These are phyloP conservation scores for Diatrype stigma DNA, from an alignment of 2,329 filamentous ascomycete genomes.

Conservation along the genomic window DNA sequence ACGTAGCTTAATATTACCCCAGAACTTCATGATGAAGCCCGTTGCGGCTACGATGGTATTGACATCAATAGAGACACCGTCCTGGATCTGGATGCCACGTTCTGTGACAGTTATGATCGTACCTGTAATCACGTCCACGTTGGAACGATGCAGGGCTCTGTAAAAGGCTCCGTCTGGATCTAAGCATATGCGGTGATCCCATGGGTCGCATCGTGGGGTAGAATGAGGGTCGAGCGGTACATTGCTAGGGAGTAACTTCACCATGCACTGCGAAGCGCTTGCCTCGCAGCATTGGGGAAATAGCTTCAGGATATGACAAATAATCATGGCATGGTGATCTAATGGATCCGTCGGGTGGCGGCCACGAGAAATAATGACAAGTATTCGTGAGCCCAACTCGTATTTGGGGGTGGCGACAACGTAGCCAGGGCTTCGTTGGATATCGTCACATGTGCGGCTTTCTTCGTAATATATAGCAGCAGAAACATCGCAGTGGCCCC, in stretches of 20 bases:
- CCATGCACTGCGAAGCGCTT: too few relatives aligned
- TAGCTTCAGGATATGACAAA: too few relatives aligned
- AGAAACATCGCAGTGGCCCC: slow-evolving; percentile 77
- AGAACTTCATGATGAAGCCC: slow-evolving; percentile 56
- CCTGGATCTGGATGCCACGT: slow-evolving; percentile 43
- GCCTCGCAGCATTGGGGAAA: too few relatives aligned
- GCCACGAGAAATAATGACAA: slow-evolving; percentile 12
- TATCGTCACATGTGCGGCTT: slow-evolving; percentile 67
- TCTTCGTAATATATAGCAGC: slow-evolving; percentile 62
- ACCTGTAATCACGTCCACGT: slow-evolving; percentile 44
- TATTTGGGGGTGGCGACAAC: too few relatives aligned
- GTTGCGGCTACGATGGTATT: slow-evolving; percentile 70
- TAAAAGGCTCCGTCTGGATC: too few relatives aligned
- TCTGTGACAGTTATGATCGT: slow-evolving; percentile 39
- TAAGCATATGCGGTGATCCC: too few relatives aligned
- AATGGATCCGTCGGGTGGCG: too few relatives aligned
- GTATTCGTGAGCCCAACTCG: slow-evolving; percentile 2
- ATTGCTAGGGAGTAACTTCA: too few relatives aligned
- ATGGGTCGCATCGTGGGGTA: too few relatives aligned
- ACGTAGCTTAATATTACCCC: slow-evolving; percentile 46
- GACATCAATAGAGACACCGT: slow-evolving; percentile 48
- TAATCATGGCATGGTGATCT: too few relatives aligned
- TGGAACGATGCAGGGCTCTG: too few relatives aligned
- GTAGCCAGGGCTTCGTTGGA: slow-evolving; percentile 73
- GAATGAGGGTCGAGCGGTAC: too few relatives aligned